Conservation (phyloP, 1,284 basidiomycete species). For the Cutaneotrichosporon arboriforme region DNA sequence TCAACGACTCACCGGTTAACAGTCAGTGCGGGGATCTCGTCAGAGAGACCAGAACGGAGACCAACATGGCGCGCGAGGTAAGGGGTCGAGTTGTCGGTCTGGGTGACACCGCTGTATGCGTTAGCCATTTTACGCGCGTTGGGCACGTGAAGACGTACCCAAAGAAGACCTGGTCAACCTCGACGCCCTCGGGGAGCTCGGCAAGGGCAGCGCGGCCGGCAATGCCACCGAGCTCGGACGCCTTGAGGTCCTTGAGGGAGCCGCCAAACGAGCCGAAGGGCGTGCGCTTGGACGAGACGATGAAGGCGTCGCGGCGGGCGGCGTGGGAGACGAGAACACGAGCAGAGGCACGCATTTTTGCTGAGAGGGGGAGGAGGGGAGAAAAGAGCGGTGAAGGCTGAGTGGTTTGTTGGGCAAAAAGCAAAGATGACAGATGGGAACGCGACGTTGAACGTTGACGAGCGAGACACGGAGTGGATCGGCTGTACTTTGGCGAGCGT, state of each 20-base stretch:
- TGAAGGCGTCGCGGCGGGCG: slow-evolving; percentile 32
- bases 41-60: slow-evolving; percentile 51
- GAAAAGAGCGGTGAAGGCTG: not conserved
- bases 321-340: slow-evolving; percentile 11
- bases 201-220: slow-evolving; percentile 54
- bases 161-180: slow-evolving; percentile 52
- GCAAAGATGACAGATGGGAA: not conserved
- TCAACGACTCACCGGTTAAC: slow-evolving; percentile 48
- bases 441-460: too few species aligned
- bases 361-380: not conserved
- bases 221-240: slow-evolving; percentile 51
- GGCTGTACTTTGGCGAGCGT: not conserved
- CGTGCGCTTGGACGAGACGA: slow-evolving; percentile 49
- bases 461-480: too few species aligned
- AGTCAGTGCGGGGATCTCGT: slow-evolving; percentile 53
- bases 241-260: slow-evolving; percentile 49
- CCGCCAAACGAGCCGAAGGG: slow-evolving; percentile 56
- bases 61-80: slow-evolving; percentile 56
- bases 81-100: slow-evolving; percentile 51
- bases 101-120: slow-evolving; percentile 43
- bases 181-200: slow-evolving; percentile 47
- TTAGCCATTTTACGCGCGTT: not conserved
- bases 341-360: slow-evolving; percentile 10
- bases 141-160: slow-evolving; percentile 42
- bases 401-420: not conserved